Evolutionary conservation across 805 yeast genomes (phyloP).

Genomic region (Candida taoyuanica): DNA sequence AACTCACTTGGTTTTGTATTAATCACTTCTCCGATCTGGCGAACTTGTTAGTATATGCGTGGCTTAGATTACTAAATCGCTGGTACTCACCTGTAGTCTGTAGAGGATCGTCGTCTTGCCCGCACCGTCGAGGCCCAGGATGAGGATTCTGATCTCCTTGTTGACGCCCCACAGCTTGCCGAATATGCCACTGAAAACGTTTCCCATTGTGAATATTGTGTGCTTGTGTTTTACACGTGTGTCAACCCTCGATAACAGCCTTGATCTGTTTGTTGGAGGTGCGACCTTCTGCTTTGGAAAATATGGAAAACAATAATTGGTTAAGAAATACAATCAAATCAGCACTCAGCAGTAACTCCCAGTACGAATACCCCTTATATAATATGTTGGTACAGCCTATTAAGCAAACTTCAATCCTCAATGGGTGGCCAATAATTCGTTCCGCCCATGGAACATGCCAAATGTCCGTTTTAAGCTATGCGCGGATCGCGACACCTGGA

Average conservation of each 20-base stretch:
- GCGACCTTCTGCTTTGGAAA: too few relatives aligned
- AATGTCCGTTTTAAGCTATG: constrained; percentile 8
- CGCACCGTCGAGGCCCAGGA: constrained; percentile 93
- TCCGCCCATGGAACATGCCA: constrained; percentile 5
- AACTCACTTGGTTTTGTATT: constrained; percentile 53
- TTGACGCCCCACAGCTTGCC: constrained; percentile 84
- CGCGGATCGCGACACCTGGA: too few relatives aligned
- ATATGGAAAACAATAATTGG: too few relatives aligned
- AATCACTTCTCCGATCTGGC: constrained; percentile 67
- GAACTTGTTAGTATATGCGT: constrained; percentile 12
- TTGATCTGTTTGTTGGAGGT: too few relatives aligned
- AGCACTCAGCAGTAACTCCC: too few relatives aligned
- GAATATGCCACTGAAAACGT: constrained; percentile 82
- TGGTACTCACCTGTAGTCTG: constrained; percentile 65
- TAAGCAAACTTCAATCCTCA: too few relatives aligned
- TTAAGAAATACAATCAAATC: too few relatives aligned
- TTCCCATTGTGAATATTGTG: constrained; percentile 57
- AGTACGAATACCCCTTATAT: too few relatives aligned
- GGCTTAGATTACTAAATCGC: background rate
- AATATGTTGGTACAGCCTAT: too few relatives aligned
- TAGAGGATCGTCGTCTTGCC: constrained; percentile 95
- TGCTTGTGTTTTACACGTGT: constrained; percentile 1
- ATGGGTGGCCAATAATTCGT: background rate
- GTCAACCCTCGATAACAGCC: too few relatives aligned
- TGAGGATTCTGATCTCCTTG: constrained; percentile 85